Conservation (phyloP, 805 yeast genomes). For the Ogataea methanolica region DNA sequence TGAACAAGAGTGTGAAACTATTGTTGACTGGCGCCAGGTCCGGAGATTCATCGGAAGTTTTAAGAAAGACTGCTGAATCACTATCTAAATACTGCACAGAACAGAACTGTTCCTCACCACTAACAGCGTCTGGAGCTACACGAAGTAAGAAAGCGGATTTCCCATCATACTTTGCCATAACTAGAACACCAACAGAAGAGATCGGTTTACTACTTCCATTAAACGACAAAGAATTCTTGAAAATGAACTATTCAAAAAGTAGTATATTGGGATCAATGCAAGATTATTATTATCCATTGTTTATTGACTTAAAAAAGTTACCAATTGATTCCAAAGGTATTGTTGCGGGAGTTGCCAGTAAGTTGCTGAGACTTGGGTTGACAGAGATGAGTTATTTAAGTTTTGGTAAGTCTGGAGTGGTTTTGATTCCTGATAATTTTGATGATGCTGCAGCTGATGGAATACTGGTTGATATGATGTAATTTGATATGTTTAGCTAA, state of each 20-base stretch:
- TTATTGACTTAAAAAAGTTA: constrained; percentile 46
- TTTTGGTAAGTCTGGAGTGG: constrained; percentile 55
- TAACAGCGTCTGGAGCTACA: not conserved
- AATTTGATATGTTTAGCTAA: not conserved
- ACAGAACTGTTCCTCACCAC: not conserved
- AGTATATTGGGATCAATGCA: constrained; percentile 51
- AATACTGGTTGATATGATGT: constrained; percentile 5
- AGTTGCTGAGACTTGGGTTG: constrained; percentile 31
- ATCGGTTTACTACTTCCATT: constrained; percentile 45
- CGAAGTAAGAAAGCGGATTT: constrained; percentile 10
- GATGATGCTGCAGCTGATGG: constrained; percentile 12
- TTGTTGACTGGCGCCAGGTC: constrained; percentile 58
- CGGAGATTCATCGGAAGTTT: constrained; percentile 38
- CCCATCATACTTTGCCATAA: constrained; percentile 47
- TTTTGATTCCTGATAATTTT: constrained; percentile 51
- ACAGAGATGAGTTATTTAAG: constrained; percentile 56
- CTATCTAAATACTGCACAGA: constrained; percentile 21
- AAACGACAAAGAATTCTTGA: constrained; percentile 30
- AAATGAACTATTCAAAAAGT: constrained; percentile 36
- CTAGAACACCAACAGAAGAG: constrained; percentile 48
- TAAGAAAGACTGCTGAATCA: constrained; percentile 39
- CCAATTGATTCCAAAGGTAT: constrained; percentile 63
- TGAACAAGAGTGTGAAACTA: constrained; percentile 36
- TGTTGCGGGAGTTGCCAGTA: constrained; percentile 59
- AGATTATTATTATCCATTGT: constrained; percentile 53